Evolutionary conservation across 805 yeast species (phyloP).

Genomic region (Ascoidea rubescens): DNA sequence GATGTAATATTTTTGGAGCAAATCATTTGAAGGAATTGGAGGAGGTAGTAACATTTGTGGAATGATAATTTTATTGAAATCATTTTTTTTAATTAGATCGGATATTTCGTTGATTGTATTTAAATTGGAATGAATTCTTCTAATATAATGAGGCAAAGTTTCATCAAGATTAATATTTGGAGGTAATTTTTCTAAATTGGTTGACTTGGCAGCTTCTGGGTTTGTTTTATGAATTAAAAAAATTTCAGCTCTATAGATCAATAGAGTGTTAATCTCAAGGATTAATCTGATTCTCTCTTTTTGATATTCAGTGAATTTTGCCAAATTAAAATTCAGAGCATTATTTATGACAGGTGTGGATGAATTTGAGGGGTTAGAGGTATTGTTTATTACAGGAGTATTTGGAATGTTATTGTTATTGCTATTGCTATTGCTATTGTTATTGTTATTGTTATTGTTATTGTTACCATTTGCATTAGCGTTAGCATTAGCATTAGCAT

Average conservation of each 20-base stretch:
- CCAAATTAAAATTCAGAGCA: background rate
- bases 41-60: slow-evolving; percentile 44
- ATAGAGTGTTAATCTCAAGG: slow-evolving; percentile 20
- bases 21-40: slow-evolving; percentile 35
- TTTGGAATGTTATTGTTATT: background rate
- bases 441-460: no score
- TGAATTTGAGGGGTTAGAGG: no score
- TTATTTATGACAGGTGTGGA: no score
- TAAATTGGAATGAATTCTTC: slow-evolving; percentile 22
- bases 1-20: slow-evolving; percentile 30
- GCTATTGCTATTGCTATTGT: background rate
- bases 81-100: slow-evolving; percentile 14
- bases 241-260: slow-evolving; percentile 17
- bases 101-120: background rate
- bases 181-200: slow-evolving; percentile 8
- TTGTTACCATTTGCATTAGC: no score
- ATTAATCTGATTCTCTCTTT: slow-evolving; percentile 21
- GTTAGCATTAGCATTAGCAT: no score
- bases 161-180: slow-evolving; percentile 15
- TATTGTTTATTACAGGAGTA: no score
- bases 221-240: slow-evolving; percentile 3
- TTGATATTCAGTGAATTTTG: background rate
- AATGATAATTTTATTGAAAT: slow-evolving; percentile 11
- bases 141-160: slow-evolving; percentile 20
- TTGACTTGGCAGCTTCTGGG: slow-evolving; percentile 15